These are phyloP conservation scores for Picea abies DNA, from an alignment of 83 land plant genomes.

Conservation along the genomic window DNA sequence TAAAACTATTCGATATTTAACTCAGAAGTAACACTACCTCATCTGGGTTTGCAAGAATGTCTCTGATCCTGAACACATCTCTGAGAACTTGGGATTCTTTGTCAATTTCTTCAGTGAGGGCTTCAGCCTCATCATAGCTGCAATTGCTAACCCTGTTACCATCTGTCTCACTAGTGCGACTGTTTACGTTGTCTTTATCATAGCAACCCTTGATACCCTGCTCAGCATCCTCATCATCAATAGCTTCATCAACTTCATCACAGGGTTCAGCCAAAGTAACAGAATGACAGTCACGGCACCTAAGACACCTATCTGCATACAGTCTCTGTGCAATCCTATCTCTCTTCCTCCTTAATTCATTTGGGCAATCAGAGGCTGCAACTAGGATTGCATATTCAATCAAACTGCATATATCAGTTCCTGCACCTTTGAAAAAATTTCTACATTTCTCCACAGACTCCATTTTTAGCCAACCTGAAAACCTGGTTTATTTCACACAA, in stretches of 20 bases:
- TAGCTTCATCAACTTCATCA: background rate
- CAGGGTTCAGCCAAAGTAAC: background rate
- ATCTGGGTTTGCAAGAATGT: slow-evolving; percentile 20
- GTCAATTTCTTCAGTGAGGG: slow-evolving; percentile 62
- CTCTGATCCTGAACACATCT: slow-evolving; percentile 76
- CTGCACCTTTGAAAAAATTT: slow-evolving; percentile 22
- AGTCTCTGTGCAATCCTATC: background rate
- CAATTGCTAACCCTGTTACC: background rate
- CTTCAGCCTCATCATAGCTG: too few species aligned
- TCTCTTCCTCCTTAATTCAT: background rate
- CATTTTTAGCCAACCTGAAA: too few species aligned
- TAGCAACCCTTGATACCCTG: background rate
- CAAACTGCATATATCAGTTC: too few species aligned
- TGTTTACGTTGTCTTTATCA: background rate
- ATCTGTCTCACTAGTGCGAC: slow-evolving; percentile 11
- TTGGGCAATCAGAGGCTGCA: background rate
- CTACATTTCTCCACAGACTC: slow-evolving; percentile 45
- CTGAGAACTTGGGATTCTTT: slow-evolving; percentile 41
- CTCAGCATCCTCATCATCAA: slow-evolving; percentile 2
- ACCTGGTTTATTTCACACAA: too few species aligned
- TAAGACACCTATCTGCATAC: background rate
- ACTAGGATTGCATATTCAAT: too few species aligned
- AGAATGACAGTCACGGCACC: slow-evolving; percentile 8
- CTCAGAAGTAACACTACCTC: background rate
- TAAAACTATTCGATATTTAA: background rate